phyloP scores from a whole-genome alignment of 352 stramenopile species.

The Phytophthora foliorum region DNA sequence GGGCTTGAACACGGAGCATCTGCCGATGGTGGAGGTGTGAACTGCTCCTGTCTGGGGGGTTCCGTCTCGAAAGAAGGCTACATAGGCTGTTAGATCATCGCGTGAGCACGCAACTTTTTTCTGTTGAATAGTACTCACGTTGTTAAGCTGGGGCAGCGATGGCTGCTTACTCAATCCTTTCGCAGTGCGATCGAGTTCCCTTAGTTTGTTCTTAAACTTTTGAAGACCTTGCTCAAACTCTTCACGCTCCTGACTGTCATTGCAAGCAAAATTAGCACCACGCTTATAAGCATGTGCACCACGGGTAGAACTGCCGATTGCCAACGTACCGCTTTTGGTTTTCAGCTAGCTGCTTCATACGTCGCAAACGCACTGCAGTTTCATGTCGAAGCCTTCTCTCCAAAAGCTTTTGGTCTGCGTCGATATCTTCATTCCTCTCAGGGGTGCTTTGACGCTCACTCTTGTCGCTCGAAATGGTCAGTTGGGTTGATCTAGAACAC shows the following conservation, averaged over 20 bases:
- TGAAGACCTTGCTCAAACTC: slow-evolving; percentile 60
- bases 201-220: slow-evolving; percentile 65
- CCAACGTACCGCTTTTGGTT: slow-evolving; percentile 54
- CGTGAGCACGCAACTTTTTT: background rate
- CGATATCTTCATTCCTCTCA: slow-evolving; percentile 33
- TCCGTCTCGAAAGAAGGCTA: slow-evolving; percentile 9
- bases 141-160: slow-evolving; percentile 3
- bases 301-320: background rate
- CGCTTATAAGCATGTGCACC: background rate
- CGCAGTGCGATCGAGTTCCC: slow-evolving; percentile 66
- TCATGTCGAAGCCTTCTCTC: slow-evolving; percentile 63
- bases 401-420: slow-evolving; percentile 36
- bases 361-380: slow-evolving; percentile 55
- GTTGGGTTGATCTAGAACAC: slow-evolving; percentile 16
- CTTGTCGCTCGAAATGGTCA: background rate
- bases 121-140: slow-evolving; percentile 11
- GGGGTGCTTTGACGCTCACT: background rate
- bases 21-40: background rate
- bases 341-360: slow-evolving; percentile 49
- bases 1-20: slow-evolving; percentile 8
- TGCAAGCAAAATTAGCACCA: background rate
- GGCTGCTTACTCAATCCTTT: slow-evolving; percentile 50
- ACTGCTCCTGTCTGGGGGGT: background rate
- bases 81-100: background rate
- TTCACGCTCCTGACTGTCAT: slow-evolving; percentile 58